phyloP scores from a whole-genome alignment of 176 grass and related monocot species.

The Oryza nivara region DNA sequence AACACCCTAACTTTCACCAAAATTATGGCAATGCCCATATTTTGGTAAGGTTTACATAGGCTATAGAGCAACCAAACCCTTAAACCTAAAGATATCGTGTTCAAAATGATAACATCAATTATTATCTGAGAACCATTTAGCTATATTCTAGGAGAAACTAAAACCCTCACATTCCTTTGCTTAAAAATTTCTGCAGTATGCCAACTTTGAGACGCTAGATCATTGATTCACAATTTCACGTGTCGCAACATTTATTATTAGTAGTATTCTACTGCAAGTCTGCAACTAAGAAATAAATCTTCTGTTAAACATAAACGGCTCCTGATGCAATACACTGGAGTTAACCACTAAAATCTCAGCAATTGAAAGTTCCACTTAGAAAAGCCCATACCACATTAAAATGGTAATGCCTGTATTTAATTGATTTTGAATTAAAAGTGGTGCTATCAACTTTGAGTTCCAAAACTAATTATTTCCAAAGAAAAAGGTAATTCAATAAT shows the following conservation, averaged over 20 bases:
- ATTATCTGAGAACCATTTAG: no score
- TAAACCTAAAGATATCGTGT: no score
- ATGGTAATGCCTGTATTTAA: background rate
- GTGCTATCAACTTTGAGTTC: background rate
- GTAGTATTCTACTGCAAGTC: background rate
- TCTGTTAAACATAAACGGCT: background rate
- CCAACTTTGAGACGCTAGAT: no score
- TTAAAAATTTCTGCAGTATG: no score
- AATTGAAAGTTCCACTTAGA: constrained; percentile 8
- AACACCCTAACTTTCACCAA: no score
- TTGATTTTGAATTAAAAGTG: background rate
- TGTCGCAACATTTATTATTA: background rate
- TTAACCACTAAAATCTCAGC: background rate
- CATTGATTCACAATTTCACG: background rate
- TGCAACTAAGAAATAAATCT: background rate
- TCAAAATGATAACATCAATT: no score
- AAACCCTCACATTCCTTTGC: no score
- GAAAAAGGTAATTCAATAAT: background rate
- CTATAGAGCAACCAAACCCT: no score
- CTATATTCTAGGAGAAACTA: no score
- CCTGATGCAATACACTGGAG: background rate
- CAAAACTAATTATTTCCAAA: background rate
- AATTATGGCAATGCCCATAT: no score
- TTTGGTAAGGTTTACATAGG: no score
- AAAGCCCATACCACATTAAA: constrained; percentile 12